Evolutionary conservation across 108 stramenopile species (phyloP).

Genomic region (Skeletonema costatum): DNA sequence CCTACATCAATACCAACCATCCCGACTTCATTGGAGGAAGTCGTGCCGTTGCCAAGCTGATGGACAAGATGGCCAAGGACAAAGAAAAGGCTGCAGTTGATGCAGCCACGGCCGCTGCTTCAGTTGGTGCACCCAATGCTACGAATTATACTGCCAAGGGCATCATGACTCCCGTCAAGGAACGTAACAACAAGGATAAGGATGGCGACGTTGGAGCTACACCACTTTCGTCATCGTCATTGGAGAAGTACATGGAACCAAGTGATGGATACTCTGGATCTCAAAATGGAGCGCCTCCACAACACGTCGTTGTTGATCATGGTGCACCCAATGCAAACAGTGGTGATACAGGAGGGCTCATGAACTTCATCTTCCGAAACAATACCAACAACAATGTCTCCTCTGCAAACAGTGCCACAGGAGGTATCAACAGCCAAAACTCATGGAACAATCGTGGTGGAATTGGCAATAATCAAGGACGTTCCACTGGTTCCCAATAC

Average conservation of each 20-base stretch:
- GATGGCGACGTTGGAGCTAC: conserved; percentile 43
- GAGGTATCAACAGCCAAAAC: conserved; percentile 15
- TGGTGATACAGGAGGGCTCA: conserved; percentile 68
- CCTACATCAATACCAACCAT: conserved; percentile 98
- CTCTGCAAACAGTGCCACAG: conserved; percentile 7
- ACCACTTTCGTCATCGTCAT: conserved; percentile 53
- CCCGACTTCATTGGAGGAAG: conserved; percentile 98
- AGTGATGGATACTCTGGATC: conserved; percentile 49
- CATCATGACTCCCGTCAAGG: conserved; percentile 39
- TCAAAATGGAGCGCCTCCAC: conserved; percentile 50
- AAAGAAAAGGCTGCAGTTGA: conserved; percentile 56
- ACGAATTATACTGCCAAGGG: background rate
- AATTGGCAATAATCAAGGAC: background rate
- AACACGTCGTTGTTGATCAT: conserved; percentile 43
- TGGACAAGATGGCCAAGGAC: conserved; percentile 71
- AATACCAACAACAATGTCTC: conserved; percentile 33
- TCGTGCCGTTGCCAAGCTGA: conserved; percentile 84
- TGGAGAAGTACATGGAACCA: conserved; percentile 54
- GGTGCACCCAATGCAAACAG: conserved; percentile 16
- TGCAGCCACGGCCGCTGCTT: conserved; percentile 27
- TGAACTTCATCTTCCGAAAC: conserved; percentile 93
- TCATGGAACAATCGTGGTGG: conserved; percentile 36
- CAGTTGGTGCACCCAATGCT: background rate
- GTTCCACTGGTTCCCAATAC: conserved; percentile 14
- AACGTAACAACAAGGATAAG: background rate